Evolutionary conservation across 768 basidiomycete genomes (phyloP), one percentile per base, ranked within the genome.

Genomic region (Pholiota conissans): DNA sequence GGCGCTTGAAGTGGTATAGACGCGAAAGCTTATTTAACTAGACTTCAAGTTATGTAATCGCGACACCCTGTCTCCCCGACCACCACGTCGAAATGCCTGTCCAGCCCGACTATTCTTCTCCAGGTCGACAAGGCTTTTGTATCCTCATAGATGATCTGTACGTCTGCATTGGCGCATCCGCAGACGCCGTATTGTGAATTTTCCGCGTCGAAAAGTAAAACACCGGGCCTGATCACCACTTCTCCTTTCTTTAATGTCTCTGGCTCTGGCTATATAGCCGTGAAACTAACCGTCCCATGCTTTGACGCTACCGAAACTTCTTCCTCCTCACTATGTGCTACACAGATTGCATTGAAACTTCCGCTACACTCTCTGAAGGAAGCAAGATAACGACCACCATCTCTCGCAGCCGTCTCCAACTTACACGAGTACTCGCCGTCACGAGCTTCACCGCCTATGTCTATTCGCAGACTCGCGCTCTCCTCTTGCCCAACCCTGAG

Each of bases 371-470:
- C 49, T 51, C 46, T 22, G 16, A 49, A 22, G 45, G 42, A 22
- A 49, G 49, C 49, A 55, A 35, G 16, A 56, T 55, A 16, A 42
- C 53, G n/a, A 60, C 61, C 28, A 39, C 48, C 4, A 59, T 60
- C 35, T 55, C 54, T 16, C 45, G 60, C 39, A 57, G 45, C 24
- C 48, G 46, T n/a, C 54, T 56, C 8, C 55, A 56, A 39, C 16
- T 59, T 49, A 34, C 40, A 30, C 61, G 56, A 13, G 27, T 59
- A 30, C 48, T 32, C 26, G 56, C 65, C 18, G 52, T 64, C 52
- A 32, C 52, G 6, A 57, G 52, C 34, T 68, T 66, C 40, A 34
- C 53, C 27, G 53, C 62, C 26, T 63, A 66, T 42, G 49, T 63
- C 9, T 59, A 49, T 27, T 63, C 63, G n/a, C 67, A 63, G 47